Evolutionary conservation across 495 filamentous ascomycete genomes (phyloP).

Genomic region (Pyrenula aspistea): DNA sequence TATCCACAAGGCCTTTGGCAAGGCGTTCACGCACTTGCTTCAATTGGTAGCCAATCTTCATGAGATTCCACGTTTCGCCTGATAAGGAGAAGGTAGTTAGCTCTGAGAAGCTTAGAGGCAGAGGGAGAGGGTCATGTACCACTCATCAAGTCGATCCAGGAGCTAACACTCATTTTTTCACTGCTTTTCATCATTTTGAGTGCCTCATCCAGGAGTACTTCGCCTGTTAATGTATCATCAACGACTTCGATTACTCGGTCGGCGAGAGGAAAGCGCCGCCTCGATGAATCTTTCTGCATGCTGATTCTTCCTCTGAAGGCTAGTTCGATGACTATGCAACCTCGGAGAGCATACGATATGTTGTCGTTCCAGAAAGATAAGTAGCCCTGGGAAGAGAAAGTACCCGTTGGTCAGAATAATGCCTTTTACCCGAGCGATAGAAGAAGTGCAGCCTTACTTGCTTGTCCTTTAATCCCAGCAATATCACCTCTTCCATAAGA

Average conservation of each 20-base stretch:
- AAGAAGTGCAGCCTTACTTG: slow-evolving; percentile 47
- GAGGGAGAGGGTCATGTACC: slow-evolving; percentile 44
- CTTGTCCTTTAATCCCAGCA: slow-evolving; percentile 95
- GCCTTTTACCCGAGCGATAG: background rate
- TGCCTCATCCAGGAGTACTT: slow-evolving; percentile 94
- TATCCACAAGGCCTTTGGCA: slow-evolving; percentile 96
- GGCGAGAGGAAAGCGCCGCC: slow-evolving; percentile 81
- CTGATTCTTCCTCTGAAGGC: slow-evolving; percentile 92
- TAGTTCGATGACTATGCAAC: slow-evolving; percentile 95
- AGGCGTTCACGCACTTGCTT: slow-evolving; percentile 98
- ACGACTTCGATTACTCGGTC: slow-evolving; percentile 93
- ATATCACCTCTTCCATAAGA: slow-evolving; percentile 92
- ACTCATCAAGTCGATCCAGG: slow-evolving; percentile 97
- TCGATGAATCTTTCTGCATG: slow-evolving; percentile 95
- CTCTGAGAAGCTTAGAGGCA: slow-evolving; percentile 4
- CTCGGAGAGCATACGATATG: slow-evolving; percentile 92
- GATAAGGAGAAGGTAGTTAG: slow-evolving; percentile 11
- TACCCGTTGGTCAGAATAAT: slow-evolving; percentile 7
- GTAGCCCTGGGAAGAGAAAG: slow-evolving; percentile 55
- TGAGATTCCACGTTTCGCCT: slow-evolving; percentile 99
- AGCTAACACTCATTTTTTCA: slow-evolving; percentile 98
- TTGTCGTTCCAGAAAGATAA: slow-evolving; percentile 99
- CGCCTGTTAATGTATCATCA: slow-evolving; percentile 92
- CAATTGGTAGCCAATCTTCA: slow-evolving; percentile 99
- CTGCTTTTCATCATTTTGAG: slow-evolving; percentile 99